Base-by-base conservation (phyloP, 176 grass and related monocot species). In the Zoysia pacifica region DNA sequence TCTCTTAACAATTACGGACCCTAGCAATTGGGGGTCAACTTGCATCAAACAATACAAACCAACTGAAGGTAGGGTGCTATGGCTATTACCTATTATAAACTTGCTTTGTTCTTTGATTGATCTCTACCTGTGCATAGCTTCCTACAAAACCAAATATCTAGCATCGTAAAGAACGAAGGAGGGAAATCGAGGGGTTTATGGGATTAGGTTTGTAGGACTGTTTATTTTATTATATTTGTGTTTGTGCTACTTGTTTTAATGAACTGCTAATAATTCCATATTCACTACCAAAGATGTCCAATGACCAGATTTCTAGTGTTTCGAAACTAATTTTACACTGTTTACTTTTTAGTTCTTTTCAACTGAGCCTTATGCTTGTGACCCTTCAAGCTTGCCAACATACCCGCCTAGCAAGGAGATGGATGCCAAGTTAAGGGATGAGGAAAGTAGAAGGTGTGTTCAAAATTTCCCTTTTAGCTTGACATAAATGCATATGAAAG, bases 351-450 rank as follows among this genome's bases (percentile, higher is more conserved):
- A 89, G 87, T 89, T 89, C 72, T 85, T 89, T 68, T 79, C 87
- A 70, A 77, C 87, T 48, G 87, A 89, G 72, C 87, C 87, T 49
- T 81, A 59, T 77, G 77, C 82, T 28, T 89, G 87, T 81, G 82
- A 85, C 5, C 82, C 82, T 81, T 85, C 82, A 77, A 81, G 64
- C 66, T 69, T 89, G 77, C 87, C 87, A 3, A 80, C 55, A 58
- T 89, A 89, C 76, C 87, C 72, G 7, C 87, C 87, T 72, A 89
- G 82, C 72, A 89, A 89, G 77, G 87, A 89, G 87, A 89, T 89
- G 87, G 87, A 89, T 85, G 87, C 87, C 45, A 89, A 85, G 59
- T 76, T 89, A 60, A 89, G 87, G 64, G 87, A 85, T 4, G 87
- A 89, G 50, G 87, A 85, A 65, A 65, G 82, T 76, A 89, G 82